Base-by-base conservation (phyloP, 352 stramenopile species). In the Phytophthora meadii region DNA sequence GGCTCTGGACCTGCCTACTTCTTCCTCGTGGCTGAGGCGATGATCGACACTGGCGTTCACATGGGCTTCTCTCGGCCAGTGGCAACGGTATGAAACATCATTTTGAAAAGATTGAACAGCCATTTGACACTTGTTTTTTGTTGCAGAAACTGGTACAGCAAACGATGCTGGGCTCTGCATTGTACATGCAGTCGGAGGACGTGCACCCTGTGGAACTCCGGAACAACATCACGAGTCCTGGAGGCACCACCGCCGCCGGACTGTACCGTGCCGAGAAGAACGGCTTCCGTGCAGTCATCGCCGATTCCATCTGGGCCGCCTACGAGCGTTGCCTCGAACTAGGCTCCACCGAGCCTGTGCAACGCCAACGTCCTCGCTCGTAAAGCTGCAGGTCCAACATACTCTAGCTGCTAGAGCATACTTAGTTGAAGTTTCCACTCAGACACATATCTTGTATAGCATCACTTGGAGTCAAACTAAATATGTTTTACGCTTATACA, bases 211-310 rank as follows among this genome's bases (percentile, higher is more conserved):
- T 95, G 17, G 84, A 98, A 50, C 79, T 99, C 24, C 84, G 92
- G 40, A 98, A 99, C 81, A 94, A 91, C 64, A 97, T 98, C 52
- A 99, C 96, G 14, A 97, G 85, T 61, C 96, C 96, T 0, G 86
- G 93, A 4, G 96, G 96, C 44, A 98, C 96, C 34, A 99, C 96
- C 2, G 95, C 96, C 5, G 89, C 86, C 4, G 95, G 95, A 9
- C 87, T 98, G 39, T 99, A 98, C 63, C 90, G 96, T 30, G 84
- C 98, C n/a, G 96, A 99, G 76, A 98, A 97, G 72, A 97, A 97
- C 42, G 93, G 90, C 45, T 98, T 98, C 73, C 87, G 95, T 40
- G 94, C 92, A 0, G 91, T 98, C 27, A 97, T 98, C 64, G 79
- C 87, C 39, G 88, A 98, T 76, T 97, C 95, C 22, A 98, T 98